Percentiles rank a stretch among this genome's conserved stretches.
These are phyloP conservation scores for Chenopodium album DNA, from an alignment of 148 eudicot species.

Conservation along the genomic window DNA sequence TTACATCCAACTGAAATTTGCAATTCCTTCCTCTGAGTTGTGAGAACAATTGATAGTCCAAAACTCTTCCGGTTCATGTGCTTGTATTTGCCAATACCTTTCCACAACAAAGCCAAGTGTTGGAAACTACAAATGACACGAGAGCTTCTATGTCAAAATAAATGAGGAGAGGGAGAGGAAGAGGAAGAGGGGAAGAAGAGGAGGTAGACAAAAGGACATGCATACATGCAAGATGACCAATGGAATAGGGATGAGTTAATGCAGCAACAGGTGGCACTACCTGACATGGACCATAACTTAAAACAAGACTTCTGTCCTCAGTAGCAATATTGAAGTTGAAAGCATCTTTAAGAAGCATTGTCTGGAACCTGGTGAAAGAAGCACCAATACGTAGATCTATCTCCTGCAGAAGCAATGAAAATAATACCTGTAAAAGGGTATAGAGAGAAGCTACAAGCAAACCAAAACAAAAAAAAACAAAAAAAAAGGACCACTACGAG, in stretches of 20 bases:
- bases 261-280: slow-evolving; percentile 34
- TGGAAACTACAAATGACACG: slow-evolving; percentile 64
- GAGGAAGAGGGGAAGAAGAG: background rate
- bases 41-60: slow-evolving; percentile 95
- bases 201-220: background rate
- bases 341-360: slow-evolving; percentile 92
- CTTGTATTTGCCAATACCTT: slow-evolving; percentile 91
- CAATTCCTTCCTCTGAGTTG: slow-evolving; percentile 69
- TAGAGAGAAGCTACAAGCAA: slow-evolving; percentile 3
- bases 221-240: slow-evolving; percentile 4
- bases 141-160: background rate
- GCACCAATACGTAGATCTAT: slow-evolving; percentile 98
- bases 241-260: background rate
- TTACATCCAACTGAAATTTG: slow-evolving; percentile 88
- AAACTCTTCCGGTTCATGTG: slow-evolving; percentile 94
- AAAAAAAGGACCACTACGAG: background rate
- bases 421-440: slow-evolving; percentile 12
- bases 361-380: slow-evolving; percentile 97
- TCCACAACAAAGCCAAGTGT: slow-evolving; percentile 97
- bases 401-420: slow-evolving; percentile 56
- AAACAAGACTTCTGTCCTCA: slow-evolving; percentile 60
- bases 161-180: background rate
- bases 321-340: slow-evolving; percentile 62
- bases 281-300: slow-evolving; percentile 99
- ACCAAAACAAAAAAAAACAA: background rate